These are phyloP conservation scores for Metschnikowia hibisci DNA, from an alignment of 805 yeast genomes.

Conservation along the genomic window DNA sequence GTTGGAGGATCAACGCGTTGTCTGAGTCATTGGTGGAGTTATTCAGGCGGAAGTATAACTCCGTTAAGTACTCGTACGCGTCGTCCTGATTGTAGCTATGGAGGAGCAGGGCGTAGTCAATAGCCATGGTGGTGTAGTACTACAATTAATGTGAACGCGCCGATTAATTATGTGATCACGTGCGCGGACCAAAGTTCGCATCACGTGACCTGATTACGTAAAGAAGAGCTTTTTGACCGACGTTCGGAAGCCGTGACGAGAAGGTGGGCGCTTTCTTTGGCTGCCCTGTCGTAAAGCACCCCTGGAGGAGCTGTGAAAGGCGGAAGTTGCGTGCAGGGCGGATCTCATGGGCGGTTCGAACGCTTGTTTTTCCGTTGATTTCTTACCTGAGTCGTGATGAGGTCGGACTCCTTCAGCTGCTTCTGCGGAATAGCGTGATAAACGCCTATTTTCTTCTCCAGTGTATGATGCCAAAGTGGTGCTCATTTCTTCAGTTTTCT, in stretches of 20 bases:
- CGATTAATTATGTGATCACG: background rate
- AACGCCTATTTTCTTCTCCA: slow-evolving; percentile 3
- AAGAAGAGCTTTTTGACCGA: slow-evolving; percentile 1
- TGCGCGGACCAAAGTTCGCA: background rate
- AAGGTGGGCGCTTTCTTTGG: too few species aligned
- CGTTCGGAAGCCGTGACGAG: background rate
- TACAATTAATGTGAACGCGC: slow-evolving; percentile 2
- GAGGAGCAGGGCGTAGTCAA: slow-evolving; percentile 5
- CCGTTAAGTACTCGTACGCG: slow-evolving; percentile 20
- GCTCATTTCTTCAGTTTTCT: slow-evolving; percentile 16
- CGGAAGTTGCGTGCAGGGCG: too few species aligned
- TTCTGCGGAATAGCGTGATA: background rate
- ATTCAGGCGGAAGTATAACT: slow-evolving; percentile 19
- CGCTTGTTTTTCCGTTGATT: too few species aligned
- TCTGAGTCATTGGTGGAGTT: slow-evolving; percentile 12
- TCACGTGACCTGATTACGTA: slow-evolving; percentile 2
- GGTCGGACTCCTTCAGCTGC: too few species aligned
- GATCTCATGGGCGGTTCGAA: too few species aligned
- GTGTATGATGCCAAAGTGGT: slow-evolving; percentile 10
- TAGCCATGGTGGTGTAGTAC: slow-evolving; percentile 6
- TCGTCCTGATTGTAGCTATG: slow-evolving; percentile 17
- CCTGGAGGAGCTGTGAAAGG: too few species aligned
- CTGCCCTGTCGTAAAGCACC: too few species aligned
- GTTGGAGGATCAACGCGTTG: slow-evolving; percentile 16
- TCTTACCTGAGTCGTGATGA: background rate